Evolutionary conservation across 352 stramenopile species (phyloP), one percentile per base, ranked within the genome.

Genomic region (Globisporangium megalacanthum): DNA sequence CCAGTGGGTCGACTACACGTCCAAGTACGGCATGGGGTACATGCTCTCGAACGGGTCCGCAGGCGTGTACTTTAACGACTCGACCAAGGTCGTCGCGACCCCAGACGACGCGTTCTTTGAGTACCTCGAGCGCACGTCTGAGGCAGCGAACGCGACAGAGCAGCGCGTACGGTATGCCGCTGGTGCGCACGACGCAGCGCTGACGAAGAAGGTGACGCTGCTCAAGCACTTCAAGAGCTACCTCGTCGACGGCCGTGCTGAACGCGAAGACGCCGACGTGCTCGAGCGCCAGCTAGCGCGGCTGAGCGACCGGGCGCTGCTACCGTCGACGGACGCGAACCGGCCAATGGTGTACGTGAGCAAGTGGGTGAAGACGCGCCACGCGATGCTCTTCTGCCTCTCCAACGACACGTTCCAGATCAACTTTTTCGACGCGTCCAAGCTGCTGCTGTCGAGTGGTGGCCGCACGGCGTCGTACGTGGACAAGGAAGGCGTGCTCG

Each of bases 61-160:
- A 0, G 92, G 97, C 51, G 97, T 99, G 8, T 99, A 99, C 69
- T 99, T 99, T 61, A 99, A 99, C 67, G 97, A 99, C 72, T 98
- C 95, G 15, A 99, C 96, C 13, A 99, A 99, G 69, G 95, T 98
- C 35, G 88, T 99, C 47, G 73, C 96, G 9, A 90, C 94, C n/a
- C 56, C 89, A 2, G 69, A 96, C 50, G 83, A 83, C 3, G 79
- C 86, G 20, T 65, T 68, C 4, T 98, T 99, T 59, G 79, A 98
- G 62, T 99, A 99, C 73, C 86, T 99, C 58, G 96, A 98, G 63
- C 83, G 97, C 13, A 81, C 72, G 13, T 69, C 74, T 36, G 74
- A 72, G 35, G 58, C 80, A n/a, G 69, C 63, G 46, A 69, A 71
- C 29, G 42, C 71, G 7, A 57, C 58, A 9, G 58, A 69, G 19